Percentiles rank a stretch among this genome's conserved stretches.
Conservation (phyloP, 2,329 filamentous ascomycete genomes). For the Coniochaeta pulveracea region DNA sequence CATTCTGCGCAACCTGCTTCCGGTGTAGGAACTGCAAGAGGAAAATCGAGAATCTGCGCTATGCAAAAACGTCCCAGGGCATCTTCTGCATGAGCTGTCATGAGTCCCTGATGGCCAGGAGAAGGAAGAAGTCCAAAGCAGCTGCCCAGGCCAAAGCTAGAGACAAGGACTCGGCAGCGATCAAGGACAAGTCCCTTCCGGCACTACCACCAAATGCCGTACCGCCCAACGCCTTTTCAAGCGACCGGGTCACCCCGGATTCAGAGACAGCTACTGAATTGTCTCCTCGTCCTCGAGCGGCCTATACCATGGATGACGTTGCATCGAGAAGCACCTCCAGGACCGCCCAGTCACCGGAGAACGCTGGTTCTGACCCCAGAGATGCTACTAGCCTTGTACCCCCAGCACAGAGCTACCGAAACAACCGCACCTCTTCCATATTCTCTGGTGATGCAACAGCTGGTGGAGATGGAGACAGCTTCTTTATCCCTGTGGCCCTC, state of each 20-base stretch:
- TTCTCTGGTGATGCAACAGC: slow-evolving; percentile 32
- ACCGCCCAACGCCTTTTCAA: slow-evolving; percentile 49
- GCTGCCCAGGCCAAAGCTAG: slow-evolving; percentile 47
- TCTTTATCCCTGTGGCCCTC: slow-evolving; percentile 65
- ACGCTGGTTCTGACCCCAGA: slow-evolving; percentile 27
- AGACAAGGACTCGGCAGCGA: slow-evolving; percentile 57
- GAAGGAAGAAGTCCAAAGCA: slow-evolving; percentile 75
- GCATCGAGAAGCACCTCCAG: slow-evolving; percentile 43
- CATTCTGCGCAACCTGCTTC: slow-evolving; percentile 95
- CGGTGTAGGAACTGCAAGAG: slow-evolving; percentile 95
- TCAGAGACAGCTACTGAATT: slow-evolving; percentile 59
- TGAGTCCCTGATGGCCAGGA: slow-evolving; percentile 86
- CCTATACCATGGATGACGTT: slow-evolving; percentile 39
- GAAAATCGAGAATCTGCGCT: slow-evolving; percentile 96
- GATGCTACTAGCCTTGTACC: slow-evolving; percentile 59
- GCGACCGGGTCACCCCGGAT: slow-evolving; percentile 46
- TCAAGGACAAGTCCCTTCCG: slow-evolving; percentile 84
- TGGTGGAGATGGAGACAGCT: slow-evolving; percentile 49
- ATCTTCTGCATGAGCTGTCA: slow-evolving; percentile 99
- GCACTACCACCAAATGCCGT: slow-evolving; percentile 73
- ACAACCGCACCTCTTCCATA: slow-evolving; percentile 62
- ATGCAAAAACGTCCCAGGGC: slow-evolving; percentile 93
- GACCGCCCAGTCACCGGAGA: slow-evolving; percentile 43
- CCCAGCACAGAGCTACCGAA: slow-evolving; percentile 66
- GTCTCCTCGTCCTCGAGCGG: slow-evolving; percentile 48